Conservation (phyloP, 2,329 filamentous ascomycete genomes). For the Arthrobotrys iridis region DNA sequence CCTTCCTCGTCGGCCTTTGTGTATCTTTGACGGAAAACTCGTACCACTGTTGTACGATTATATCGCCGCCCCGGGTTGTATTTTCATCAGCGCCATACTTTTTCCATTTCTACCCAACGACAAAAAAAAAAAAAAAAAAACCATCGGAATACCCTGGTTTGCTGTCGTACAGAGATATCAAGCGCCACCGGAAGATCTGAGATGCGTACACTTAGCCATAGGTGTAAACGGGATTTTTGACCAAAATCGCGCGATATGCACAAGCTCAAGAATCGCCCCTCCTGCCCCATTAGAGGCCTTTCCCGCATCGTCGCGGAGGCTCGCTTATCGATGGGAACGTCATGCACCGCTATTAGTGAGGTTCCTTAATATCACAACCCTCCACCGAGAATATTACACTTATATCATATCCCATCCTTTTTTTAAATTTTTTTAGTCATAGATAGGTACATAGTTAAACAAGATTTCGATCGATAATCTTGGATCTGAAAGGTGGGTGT, state of each 20-base stretch:
- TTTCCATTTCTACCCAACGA: neutral
- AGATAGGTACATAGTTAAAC: neutral
- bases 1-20: neutral
- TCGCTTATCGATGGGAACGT: slow-evolving; percentile 36
- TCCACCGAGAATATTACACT: too few relatives aligned
- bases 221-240: too few relatives aligned
- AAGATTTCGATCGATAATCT: neutral
- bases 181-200: too few relatives aligned
- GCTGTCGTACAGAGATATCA: too few relatives aligned
- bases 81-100: neutral
- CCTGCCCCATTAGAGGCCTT: too few relatives aligned
- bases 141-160: neutral
- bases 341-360: too few relatives aligned
- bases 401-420: neutral
- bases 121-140: neutral
- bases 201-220: too few relatives aligned
- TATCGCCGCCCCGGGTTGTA: slow-evolving; percentile 11
- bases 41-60: slow-evolving; percentile 18
- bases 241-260: slow-evolving; percentile 14
- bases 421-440: neutral
- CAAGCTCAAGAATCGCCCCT: too few relatives aligned
- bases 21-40: neutral
- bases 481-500: neutral
- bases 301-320: slow-evolving; percentile 36
- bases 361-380: neutral